Base-by-base conservation (phyloP, 2,329 filamentous ascomycete species). In the Tetracladium maxilliforme region DNA sequence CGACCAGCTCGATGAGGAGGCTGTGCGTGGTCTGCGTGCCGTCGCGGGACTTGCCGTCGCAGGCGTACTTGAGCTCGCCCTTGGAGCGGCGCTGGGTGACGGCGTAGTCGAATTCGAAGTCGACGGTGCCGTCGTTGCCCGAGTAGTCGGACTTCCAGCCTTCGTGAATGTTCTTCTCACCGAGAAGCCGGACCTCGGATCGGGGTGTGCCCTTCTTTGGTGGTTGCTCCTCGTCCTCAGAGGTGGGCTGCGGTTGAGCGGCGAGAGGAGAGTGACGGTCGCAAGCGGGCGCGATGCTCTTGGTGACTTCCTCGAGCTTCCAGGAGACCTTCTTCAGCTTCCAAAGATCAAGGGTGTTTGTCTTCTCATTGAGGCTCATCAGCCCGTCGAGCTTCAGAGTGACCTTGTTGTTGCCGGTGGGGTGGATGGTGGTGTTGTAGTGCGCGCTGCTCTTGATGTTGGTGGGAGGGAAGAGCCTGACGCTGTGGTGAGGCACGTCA, bases 391-490 rank as follows among this genome's bases (percentile, higher is more conserved):
- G 67, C 26, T 76, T 74, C 54, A 94, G 73, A 22, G 70, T 65
- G 24, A 94, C 65, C 8, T 64, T 77, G 54, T 92, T 87, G 40
- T 70, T 72, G 40, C 82, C 80, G 31, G 86, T 80, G 5, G 87
- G 84, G 53, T 93, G 77, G 33, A 94, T 74, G 35, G 92, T 70
- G 19, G 81, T 71, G 23, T 77, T 77, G 34, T 92, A 75, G 41
- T 82, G 74, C 33, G 90, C 78, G 42, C 74, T 76, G 30, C 83
- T 80, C 37, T 82, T 86, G 42, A 98, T 75, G 53, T 92, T 90
- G 37, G 90, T 98, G 0, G 90, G 87, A 23, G 87, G 90, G 54
- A 98, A 98, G 43, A 95, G 80, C 43, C 87, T 82, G 33, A 93
- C 74, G 10, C 81, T 92, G 52, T 86, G 76, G 52, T 92, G 87